phyloP scores from a whole-genome alignment of 2,329 filamentous ascomycete species.

The Aspergillus amoenus region DNA sequence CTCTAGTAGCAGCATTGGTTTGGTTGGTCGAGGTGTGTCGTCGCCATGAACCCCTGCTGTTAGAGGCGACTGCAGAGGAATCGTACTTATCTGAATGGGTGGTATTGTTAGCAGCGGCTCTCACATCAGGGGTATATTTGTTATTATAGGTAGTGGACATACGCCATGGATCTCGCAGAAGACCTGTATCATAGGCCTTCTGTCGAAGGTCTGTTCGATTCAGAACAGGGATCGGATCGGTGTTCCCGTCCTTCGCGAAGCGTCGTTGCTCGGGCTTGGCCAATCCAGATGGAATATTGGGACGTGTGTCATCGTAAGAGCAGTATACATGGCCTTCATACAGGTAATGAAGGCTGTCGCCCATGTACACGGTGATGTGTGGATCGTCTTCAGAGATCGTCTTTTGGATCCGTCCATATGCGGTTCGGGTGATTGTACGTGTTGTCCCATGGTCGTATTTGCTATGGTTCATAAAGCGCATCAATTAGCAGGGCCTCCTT shows the following conservation, averaged over 20 bases:
- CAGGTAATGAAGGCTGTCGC: not conserved
- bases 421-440: not conserved
- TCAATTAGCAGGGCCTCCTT: not conserved
- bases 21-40: no score
- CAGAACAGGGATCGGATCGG: not conserved
- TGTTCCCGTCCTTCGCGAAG: not conserved
- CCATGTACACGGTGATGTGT: slow-evolving; percentile 2
- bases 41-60: no score
- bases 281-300: not conserved
- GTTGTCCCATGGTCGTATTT: not conserved
- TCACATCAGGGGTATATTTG: no score
- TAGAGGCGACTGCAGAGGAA: no score
- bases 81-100: no score
- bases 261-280: not conserved
- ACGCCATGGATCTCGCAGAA: no score
- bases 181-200: not conserved
- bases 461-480: not conserved
- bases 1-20: no score
- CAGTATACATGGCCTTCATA: not conserved
- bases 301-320: slow-evolving; percentile 3
- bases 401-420: not conserved
- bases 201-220: not conserved
- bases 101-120: no score
- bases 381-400: not conserved
- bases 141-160: no score